Evolutionary conservation across 495 filamentous ascomycete genomes (phyloP).

Genomic region (Entonaema liquescens): DNA sequence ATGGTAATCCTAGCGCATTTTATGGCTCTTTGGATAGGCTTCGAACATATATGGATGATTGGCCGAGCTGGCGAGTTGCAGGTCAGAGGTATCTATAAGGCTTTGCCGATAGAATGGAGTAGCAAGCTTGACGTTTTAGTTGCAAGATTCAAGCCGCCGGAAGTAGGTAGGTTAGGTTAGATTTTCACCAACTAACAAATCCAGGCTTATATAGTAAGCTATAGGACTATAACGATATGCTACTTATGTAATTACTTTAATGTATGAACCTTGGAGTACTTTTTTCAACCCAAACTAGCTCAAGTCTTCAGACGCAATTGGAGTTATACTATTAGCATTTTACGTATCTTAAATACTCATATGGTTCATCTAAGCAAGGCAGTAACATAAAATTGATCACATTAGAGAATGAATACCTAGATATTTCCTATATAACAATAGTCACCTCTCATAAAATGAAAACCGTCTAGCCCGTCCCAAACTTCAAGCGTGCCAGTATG

Average conservation of each 20-base stretch:
- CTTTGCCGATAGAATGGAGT: slow-evolving; percentile 50
- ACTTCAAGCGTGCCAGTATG: not conserved
- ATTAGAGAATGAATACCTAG: too few species aligned
- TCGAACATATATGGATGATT: slow-evolving; percentile 52
- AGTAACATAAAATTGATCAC: not conserved
- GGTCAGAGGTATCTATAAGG: slow-evolving; percentile 52
- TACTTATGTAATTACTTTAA: not conserved
- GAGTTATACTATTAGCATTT: too few species aligned
- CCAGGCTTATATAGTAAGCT: not conserved
- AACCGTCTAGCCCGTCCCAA: too few species aligned
- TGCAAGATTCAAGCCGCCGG: slow-evolving; percentile 36
- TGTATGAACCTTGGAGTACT: too few species aligned
- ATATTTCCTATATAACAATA: too few species aligned
- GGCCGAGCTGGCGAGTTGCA: slow-evolving; percentile 51
- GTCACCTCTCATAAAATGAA: too few species aligned
- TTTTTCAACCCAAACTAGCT: too few species aligned
- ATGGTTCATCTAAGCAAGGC: not conserved
- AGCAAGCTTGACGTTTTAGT: slow-evolving; percentile 50
- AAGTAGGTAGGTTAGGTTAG: slow-evolving; percentile 11
- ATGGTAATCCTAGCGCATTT: slow-evolving; percentile 53
- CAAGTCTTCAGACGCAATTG: too few species aligned
- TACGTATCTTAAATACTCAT: too few species aligned
- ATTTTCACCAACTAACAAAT: not conserved
- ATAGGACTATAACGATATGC: not conserved
- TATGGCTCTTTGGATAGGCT: slow-evolving; percentile 48